Conservation (phyloP, 768 basidiomycete genomes). For the Sporobolomyces roseus region DNA sequence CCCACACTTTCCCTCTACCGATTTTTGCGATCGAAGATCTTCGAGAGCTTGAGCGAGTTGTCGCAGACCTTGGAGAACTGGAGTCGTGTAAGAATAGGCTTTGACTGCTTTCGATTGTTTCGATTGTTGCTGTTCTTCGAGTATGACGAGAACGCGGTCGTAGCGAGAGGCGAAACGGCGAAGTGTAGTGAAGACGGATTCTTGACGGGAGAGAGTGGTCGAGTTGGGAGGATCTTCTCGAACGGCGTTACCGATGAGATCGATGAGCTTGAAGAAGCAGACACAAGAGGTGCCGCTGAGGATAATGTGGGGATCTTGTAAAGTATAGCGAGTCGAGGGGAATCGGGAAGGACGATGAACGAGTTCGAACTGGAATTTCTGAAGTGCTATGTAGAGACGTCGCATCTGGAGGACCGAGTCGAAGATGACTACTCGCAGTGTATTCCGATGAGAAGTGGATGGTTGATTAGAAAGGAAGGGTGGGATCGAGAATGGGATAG, state of each 20-base stretch:
- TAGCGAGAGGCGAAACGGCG: neutral
- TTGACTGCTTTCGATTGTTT: neutral
- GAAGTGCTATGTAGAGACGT: neutral
- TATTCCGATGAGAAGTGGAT: neutral
- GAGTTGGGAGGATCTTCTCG: neutral
- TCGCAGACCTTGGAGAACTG: neutral
- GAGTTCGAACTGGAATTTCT: neutral
- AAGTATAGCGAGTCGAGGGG: neutral
- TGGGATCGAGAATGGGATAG: neutral
- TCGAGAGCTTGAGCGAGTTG: neutral
- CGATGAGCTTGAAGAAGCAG: constrained; percentile 11
- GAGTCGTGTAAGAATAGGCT: neutral
- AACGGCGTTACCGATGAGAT: constrained; percentile 14
- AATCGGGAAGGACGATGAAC: constrained; percentile 16
- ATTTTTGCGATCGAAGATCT: neutral
- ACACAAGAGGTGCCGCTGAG: neutral
- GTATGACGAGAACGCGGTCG: constrained; percentile 8
- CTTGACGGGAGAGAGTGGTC: neutral
- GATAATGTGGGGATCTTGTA: constrained; percentile 7
- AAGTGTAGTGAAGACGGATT: neutral
- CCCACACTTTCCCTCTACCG: neutral
- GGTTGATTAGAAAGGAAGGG: neutral
- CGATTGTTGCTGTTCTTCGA: constrained; percentile 1
- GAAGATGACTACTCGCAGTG: constrained; percentile 9
- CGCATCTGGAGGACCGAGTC: neutral